Evolutionary conservation across 208 protist genomes (phyloP), one percentile per base, ranked within the genome.

Genomic region (Acanthamoeba culbertsoni): DNA sequence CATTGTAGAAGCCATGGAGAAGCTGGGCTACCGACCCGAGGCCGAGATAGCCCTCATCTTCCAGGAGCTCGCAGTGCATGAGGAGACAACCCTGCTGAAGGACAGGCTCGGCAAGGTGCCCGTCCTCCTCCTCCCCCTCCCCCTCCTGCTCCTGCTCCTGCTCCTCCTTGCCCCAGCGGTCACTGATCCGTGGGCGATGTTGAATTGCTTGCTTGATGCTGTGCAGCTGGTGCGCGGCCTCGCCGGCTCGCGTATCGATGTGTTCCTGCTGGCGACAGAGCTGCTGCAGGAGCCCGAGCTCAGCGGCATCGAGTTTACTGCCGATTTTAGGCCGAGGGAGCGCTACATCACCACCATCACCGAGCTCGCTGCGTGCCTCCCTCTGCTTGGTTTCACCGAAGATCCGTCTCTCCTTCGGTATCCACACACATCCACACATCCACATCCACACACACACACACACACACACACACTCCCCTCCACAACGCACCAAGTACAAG

Each of bases 1-100:
- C 86, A 68, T 92, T 10, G n/a, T 92, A 26, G 43, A 92, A 4
- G 59, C 86, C 57, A 92, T 92, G 57, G 43, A 45, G 28, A 55
- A 43, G 53, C 33, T 88, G 20, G 79, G 79, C n/a, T 65, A 65
- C 14, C 16, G 45, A 4, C 59, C 62, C 26, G 86, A 92, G 40
- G 8, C 59, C 23, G 86, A 92, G 37, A 51, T 92, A 1, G 51
- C 86, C 2, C 73, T 65, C 45, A 92, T 92, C 14, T 92, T 92
- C 43, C 57, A 65, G 51, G 10, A 92, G 33, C 37, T 92, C 1
- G 48, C 86, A 23, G 57, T n/a, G 28, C 1, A 45, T 33, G 86
- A 71, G 10, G 86, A 92, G 26, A 75, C 55, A 16, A 23, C 48
- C 20, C 37, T 92, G 12, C 55, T 92, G 5, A 68, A 75, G 18